Percentiles rank a stretch among this genome's conserved stretches.
Conservation (phyloP, 441 rosid genomes). For the Arabidopsis hybrid region DNA sequence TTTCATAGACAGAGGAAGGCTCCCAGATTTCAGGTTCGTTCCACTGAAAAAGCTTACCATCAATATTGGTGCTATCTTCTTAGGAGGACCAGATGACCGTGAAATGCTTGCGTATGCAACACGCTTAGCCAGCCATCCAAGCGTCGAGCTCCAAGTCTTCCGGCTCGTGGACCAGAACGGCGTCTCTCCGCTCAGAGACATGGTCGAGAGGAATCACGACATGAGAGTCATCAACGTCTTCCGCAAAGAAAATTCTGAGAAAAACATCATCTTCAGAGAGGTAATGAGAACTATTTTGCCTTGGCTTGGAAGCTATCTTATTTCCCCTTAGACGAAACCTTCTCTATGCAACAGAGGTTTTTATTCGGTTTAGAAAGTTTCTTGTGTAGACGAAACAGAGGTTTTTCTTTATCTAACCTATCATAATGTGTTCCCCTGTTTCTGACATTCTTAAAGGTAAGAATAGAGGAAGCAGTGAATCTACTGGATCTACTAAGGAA, state of each 20-base stretch:
- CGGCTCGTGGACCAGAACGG: constrained; percentile 36
- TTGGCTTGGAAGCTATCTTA: background rate
- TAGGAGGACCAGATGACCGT: constrained; percentile 54
- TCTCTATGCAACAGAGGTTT: background rate
- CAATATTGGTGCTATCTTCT: constrained; percentile 46
- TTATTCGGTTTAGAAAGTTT: background rate
- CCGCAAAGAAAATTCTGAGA: constrained; percentile 24
- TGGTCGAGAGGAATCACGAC: constrained; percentile 47
- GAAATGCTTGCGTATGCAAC: constrained; percentile 50
- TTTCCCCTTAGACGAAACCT: background rate
- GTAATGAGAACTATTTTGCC: constrained; percentile 12
- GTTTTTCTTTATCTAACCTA: background rate
- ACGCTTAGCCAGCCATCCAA: constrained; percentile 42
- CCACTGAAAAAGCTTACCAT: constrained; percentile 28
- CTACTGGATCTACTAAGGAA: constrained; percentile 30
- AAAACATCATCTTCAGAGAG: constrained; percentile 40
- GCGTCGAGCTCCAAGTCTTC: constrained; percentile 41
- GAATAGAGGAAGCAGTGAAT: constrained; percentile 36
- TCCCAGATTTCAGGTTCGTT: constrained; percentile 45
- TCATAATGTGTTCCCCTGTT: constrained; percentile 8
- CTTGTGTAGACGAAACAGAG: constrained; percentile 11
- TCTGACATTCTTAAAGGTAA: constrained; percentile 32
- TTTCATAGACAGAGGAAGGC: constrained; percentile 46
- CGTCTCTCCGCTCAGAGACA: constrained; percentile 39
- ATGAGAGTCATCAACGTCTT: constrained; percentile 45